Evolutionary conservation across 2,329 filamentous ascomycete species (phyloP).

Genomic region (Fusarium decemcellulare): DNA sequence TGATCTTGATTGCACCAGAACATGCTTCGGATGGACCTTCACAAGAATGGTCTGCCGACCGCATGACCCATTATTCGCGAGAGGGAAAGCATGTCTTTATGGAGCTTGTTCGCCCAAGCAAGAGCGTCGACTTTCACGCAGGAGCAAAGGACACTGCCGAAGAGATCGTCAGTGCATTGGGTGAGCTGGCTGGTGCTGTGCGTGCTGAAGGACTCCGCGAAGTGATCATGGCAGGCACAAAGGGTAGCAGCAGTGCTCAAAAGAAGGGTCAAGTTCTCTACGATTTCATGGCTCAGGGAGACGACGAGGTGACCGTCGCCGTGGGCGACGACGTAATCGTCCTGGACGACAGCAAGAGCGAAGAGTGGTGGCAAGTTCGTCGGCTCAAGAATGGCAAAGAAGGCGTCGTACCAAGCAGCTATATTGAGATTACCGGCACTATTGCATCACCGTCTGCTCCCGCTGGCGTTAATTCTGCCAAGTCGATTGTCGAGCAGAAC

Average conservation of each 20-base stretch:
- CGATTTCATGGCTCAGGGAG: constrained; percentile 96
- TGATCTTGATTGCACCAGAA: constrained; percentile 92
- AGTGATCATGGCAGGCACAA: constrained; percentile 84
- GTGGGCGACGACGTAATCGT: constrained; percentile 92
- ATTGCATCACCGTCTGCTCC: constrained; percentile 66
- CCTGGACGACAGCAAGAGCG: constrained; percentile 90
- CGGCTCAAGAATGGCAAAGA: constrained; percentile 93
- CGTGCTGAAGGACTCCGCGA: constrained; percentile 88
- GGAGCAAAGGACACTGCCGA: constrained; percentile 97
- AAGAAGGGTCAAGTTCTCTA: constrained; percentile 92
- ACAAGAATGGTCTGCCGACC: constrained; percentile 94
- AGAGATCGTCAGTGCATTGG: constrained; percentile 90
- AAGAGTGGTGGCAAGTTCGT: constrained; percentile 98
- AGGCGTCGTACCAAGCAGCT: constrained; percentile 96
- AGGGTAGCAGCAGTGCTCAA: constrained; percentile 56
- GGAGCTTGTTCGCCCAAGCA: constrained; percentile 91
- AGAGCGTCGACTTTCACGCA: constrained; percentile 96
- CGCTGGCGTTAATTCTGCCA: constrained; percentile 64
- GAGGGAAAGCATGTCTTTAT: constrained; percentile 99
- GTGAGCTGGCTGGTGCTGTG: constrained; percentile 89
- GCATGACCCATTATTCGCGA: constrained; percentile 96
- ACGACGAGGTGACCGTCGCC: constrained; percentile 94
- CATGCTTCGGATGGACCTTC: constrained; percentile 85
- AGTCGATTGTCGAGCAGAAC: constrained; percentile 82
- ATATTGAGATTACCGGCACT: constrained; percentile 88